Base-by-base conservation (phyloP, 2,329 filamentous ascomycete species). In the Didymella sp. region DNA sequence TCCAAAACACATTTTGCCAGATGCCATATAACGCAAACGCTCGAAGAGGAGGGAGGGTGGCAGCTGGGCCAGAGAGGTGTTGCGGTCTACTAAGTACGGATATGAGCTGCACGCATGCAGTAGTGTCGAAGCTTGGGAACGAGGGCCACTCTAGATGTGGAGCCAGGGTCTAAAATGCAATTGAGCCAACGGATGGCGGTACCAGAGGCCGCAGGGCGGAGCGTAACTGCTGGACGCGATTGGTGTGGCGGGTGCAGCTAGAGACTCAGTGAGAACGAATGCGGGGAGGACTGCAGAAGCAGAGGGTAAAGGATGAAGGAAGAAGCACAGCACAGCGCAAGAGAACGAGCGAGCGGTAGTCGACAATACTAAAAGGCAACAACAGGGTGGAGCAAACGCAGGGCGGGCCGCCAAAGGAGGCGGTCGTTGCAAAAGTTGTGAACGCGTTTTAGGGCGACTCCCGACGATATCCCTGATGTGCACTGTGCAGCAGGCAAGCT, bases 1-100 rank as follows among this genome's bases (percentile, higher is more conserved):
- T 66, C 80, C 80, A 74, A 82, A 82, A 73, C 80, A 82, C 80
- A 82, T 82, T 72, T 80, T 80, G 61, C 66, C 72, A 40, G 72
- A 66, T 55, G 73, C 73, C 73, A 75, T 76, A 58, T 67, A 70
- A 58, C 56, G 40, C 45, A n/a, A n/a, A 33, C 47, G 31, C 53
- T 31, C 33, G 15, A 13, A 4, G n/a, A 9, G 38, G 41, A 52
- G 37, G 44, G 46, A 27, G 41, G 27, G 55, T 41, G 30, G 45
- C 50, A 44, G 57, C 48, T 24, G 38, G 21, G 47, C 50, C 37
- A 43, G 42, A 33, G 38, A 41, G 51, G 47, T 46, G 51, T 51
- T 37, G 56, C 51, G 57, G 56, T 54, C 54, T 31, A 44, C 54
- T 52, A 52, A 49, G 38, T 42, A 40, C 19, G n/a, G n/a, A n/a